Percentiles rank a stretch among this genome's conserved stretches.
These are phyloP conservation scores for Termitomyces bulborhizus DNA, from an alignment of 768 basidiomycete genomes.

Conservation along the genomic window DNA sequence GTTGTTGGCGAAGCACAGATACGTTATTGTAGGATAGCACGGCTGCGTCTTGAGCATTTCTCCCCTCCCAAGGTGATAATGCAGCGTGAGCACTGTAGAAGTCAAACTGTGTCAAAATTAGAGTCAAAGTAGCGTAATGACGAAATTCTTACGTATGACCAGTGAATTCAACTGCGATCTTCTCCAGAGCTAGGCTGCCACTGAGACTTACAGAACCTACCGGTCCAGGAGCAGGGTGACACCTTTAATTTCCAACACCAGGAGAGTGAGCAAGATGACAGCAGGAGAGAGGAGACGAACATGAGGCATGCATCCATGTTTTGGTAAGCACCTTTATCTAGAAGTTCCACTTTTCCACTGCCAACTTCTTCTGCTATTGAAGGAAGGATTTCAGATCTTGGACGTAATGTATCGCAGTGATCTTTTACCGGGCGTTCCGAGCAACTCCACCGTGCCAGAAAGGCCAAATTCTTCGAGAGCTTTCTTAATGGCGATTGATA, in stretches of 20 bases:
- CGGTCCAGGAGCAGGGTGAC: slow-evolving; percentile 82
- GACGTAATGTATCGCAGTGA: not conserved
- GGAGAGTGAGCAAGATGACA: not conserved
- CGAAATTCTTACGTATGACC: slow-evolving; percentile 60
- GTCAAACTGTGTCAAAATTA: too few relatives aligned
- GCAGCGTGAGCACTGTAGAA: slow-evolving; percentile 64
- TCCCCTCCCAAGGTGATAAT: slow-evolving; percentile 79
- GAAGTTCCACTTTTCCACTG: slow-evolving; percentile 62
- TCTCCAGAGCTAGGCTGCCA: slow-evolving; percentile 56
- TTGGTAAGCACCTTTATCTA: slow-evolving; percentile 69
- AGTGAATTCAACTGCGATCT: slow-evolving; percentile 54
- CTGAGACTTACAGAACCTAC: slow-evolving; percentile 59
- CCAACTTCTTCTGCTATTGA: slow-evolving; percentile 71
- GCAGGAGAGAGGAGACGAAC: slow-evolving; percentile 26
- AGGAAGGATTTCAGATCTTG: not conserved
- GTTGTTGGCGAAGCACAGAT: slow-evolving; percentile 74
- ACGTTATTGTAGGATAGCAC: slow-evolving; percentile 79
- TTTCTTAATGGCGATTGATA: slow-evolving; percentile 59
- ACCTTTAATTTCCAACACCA: slow-evolving; percentile 37
- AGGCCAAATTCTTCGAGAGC: slow-evolving; percentile 58
- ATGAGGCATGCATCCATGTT: slow-evolving; percentile 76
- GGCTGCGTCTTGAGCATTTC: slow-evolving; percentile 79
- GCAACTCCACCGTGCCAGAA: slow-evolving; percentile 61
- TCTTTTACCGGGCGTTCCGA: slow-evolving; percentile 68
- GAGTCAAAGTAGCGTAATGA: too few relatives aligned